Evolutionary conservation across 2,329 filamentous ascomycete genomes (phyloP).

Genomic region (Cladosporium sp.): DNA sequence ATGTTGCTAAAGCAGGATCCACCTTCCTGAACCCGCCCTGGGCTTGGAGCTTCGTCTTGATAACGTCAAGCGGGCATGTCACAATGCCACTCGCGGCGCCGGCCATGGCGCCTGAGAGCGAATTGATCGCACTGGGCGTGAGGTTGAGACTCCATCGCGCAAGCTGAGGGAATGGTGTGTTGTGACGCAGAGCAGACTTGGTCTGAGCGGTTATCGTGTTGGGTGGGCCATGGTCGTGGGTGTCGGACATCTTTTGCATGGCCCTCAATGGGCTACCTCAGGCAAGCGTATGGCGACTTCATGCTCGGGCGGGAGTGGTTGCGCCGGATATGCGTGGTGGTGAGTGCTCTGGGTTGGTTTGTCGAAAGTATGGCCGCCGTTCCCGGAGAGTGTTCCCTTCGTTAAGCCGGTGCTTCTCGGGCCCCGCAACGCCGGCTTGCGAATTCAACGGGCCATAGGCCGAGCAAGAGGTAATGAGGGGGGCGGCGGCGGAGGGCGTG

Average conservation of each 20-base stretch:
- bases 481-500: not conserved
- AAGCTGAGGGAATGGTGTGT: conserved; percentile 28
- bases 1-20: conserved; percentile 12
- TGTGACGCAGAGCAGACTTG: conserved; percentile 14
- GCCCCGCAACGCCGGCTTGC: conserved; percentile 11
- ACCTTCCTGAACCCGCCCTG: conserved; percentile 71
- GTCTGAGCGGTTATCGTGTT: conserved; percentile 10
- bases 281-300: conserved; percentile 16
- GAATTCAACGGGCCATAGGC: conserved; percentile 9
- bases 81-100: conserved; percentile 91
- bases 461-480: not conserved
- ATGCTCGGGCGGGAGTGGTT: conserved; percentile 21
- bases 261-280: conserved; percentile 25
- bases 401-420: conserved; percentile 8
- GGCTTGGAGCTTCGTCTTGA: conserved; percentile 96
- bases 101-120: conserved; percentile 77
- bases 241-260: conserved; percentile 27
- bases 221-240: conserved; percentile 26
- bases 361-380: not conserved
- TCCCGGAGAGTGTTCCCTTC: conserved; percentile 5
- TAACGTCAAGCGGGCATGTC: conserved; percentile 95
- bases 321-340: conserved; percentile 7
- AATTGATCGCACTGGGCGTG: conserved; percentile 61
- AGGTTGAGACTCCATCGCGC: conserved; percentile 40
- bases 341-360: not conserved